These are phyloP conservation scores for Pichia phayaonensis DNA, from an alignment of 805 yeast genomes.

Conservation along the genomic window DNA sequence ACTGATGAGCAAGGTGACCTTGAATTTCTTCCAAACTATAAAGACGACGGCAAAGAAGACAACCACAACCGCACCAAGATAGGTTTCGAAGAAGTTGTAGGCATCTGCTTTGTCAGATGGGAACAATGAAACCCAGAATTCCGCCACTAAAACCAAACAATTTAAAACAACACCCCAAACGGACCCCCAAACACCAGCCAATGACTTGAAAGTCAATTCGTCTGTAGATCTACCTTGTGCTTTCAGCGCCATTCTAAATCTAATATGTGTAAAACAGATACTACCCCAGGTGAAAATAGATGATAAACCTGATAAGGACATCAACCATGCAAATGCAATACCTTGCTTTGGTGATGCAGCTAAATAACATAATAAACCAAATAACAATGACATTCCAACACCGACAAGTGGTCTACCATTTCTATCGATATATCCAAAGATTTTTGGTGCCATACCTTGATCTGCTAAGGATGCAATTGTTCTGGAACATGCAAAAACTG, in stretches of 20 bases:
- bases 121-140: constrained; percentile 76
- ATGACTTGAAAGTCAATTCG: constrained; percentile 62
- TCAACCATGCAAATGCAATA: constrained; percentile 63
- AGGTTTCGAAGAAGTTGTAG: constrained; percentile 52
- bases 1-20: constrained; percentile 37
- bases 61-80: constrained; percentile 58
- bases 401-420: constrained; percentile 75
- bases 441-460: constrained; percentile 59
- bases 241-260: constrained; percentile 61
- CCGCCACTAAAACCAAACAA: constrained; percentile 57
- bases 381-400: constrained; percentile 41
- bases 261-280: constrained; percentile 57
- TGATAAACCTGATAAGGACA: constrained; percentile 70
- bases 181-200: constrained; percentile 64
- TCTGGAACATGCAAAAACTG: constrained; percentile 69
- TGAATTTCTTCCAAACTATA: constrained; percentile 32
- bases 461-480: constrained; percentile 60
- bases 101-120: constrained; percentile 58
- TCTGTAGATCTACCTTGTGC: constrained; percentile 61
- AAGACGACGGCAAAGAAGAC: constrained; percentile 37
- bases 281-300: constrained; percentile 79
- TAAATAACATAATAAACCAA: constrained; percentile 56
- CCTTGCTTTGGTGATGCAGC: constrained; percentile 52
- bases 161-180: constrained; percentile 52
- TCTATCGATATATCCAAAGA: constrained; percentile 63